phyloP scores from a whole-genome alignment of 2,329 filamentous ascomycete species.

The Sporothrix phasma region DNA sequence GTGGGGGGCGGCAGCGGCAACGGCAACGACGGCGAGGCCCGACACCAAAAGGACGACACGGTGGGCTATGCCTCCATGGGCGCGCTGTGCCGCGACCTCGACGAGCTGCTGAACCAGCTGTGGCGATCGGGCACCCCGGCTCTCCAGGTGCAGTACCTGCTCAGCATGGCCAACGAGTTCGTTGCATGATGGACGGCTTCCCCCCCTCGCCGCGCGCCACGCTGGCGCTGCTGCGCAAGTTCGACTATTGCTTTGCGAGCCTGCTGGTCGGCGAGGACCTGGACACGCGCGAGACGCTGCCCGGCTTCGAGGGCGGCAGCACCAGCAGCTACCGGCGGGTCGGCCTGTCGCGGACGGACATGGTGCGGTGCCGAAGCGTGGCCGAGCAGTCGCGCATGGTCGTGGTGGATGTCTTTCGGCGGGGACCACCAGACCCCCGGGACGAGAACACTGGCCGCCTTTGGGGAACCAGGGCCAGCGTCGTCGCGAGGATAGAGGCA shows the following conservation, averaged over 20 bases:
- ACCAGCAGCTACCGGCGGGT: conserved; percentile 32
- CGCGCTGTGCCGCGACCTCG: conserved; percentile 65
- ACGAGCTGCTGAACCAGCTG: conserved; percentile 64
- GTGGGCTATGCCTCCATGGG: conserved; percentile 50
- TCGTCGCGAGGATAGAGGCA: neutral
- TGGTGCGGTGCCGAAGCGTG: conserved; percentile 74
- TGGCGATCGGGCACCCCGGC: conserved; percentile 80
- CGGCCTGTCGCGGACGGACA: conserved; percentile 69
- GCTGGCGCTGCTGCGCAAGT: conserved; percentile 62
- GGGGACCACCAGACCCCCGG: conserved; percentile 18
- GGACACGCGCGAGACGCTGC: conserved; percentile 53
- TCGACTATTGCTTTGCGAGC: conserved; percentile 76
- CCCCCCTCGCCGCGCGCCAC: conserved; percentile 56
- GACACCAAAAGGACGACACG: no score
- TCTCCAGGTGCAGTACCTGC: conserved; percentile 73
- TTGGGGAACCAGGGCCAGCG: neutral
- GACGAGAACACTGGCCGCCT: neutral
- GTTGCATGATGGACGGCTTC: conserved; percentile 65
- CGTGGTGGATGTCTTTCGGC: conserved; percentile 58
- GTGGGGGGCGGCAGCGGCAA: conserved; percentile 34
- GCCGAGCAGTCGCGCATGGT: conserved; percentile 65
- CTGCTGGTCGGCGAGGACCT: conserved; percentile 59
- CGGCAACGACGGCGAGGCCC: no score
- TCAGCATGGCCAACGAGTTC: conserved; percentile 65
- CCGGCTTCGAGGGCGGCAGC: conserved; percentile 52